Evolutionary conservation across 148 eudicot species (phyloP).

Genomic region (Amaranthus hypochondriacus): DNA sequence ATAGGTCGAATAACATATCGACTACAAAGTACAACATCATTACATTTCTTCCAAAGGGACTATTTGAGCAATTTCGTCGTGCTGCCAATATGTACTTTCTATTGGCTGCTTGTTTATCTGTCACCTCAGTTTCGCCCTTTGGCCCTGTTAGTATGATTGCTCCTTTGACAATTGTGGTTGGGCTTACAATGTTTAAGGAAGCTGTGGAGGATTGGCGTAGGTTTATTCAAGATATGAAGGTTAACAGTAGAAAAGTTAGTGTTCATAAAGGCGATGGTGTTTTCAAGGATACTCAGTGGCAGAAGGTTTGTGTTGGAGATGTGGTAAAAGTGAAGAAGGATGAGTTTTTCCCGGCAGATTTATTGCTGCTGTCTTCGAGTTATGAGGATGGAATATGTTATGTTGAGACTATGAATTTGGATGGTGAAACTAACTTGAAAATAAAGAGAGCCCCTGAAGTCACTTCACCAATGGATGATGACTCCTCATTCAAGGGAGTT

Average conservation of each 20-base stretch:
- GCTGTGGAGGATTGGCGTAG: conserved; percentile 91
- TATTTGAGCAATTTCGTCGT: conserved; percentile 88
- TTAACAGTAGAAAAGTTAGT: conserved; percentile 59
- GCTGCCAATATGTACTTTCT: conserved; percentile 93
- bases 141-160: conserved; percentile 86
- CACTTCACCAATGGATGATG: conserved; percentile 62
- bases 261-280: conserved; percentile 65
- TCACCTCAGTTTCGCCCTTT: conserved; percentile 74
- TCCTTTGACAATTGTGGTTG: conserved; percentile 82
- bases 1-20: conserved; percentile 70
- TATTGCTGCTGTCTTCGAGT: conserved; percentile 76
- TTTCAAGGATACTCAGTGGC: conserved; percentile 65
- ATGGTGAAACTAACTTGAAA: conserved; percentile 94
- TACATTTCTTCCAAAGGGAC: conserved; percentile 81
- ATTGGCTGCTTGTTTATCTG: conserved; percentile 64
- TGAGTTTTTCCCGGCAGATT: conserved; percentile 85
- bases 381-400: conserved; percentile 96
- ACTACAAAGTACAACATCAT: conserved; percentile 76
- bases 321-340: conserved; percentile 86
- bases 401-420: conserved; percentile 96
- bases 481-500: conserved; percentile 54
- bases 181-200: conserved; percentile 92
- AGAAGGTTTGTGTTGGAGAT: conserved; percentile 74
- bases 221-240: conserved; percentile 80
- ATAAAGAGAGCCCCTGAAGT: conserved; percentile 80